phyloP scores from a whole-genome alignment of 2,329 filamentous ascomycete genomes.

The Fusarium tupiense region DNA sequence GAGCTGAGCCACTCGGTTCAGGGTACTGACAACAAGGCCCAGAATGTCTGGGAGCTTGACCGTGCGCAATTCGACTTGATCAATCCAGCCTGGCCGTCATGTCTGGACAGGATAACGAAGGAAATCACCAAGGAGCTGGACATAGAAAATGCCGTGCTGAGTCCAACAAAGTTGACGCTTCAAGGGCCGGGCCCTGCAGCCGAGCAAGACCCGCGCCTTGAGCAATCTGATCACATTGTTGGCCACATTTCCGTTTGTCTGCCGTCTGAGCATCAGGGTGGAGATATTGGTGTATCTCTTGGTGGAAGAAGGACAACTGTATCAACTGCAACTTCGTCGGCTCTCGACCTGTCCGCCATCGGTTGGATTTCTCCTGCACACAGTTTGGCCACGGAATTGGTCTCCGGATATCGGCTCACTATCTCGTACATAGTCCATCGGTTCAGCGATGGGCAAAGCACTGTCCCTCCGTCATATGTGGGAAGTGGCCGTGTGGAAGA shows the following conservation, averaged over 20 bases:
- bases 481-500: background rate
- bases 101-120: background rate
- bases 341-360: slow-evolving; percentile 18
- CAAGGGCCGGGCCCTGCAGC: slow-evolving; percentile 3
- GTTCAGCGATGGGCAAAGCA: background rate
- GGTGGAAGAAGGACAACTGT: background rate
- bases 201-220: background rate
- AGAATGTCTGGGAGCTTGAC: slow-evolving; percentile 23
- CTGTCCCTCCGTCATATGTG: background rate
- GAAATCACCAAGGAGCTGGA: background rate
- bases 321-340: slow-evolving; percentile 1
- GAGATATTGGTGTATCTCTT: slow-evolving; percentile 14
- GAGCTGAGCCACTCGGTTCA: background rate
- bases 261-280: slow-evolving; percentile 21
- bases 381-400: background rate
- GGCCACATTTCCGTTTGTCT: slow-evolving; percentile 18
- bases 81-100: slow-evolving; percentile 20
- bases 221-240: background rate
- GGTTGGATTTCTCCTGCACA: slow-evolving; percentile 12
- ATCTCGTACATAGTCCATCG: slow-evolving; percentile 17
- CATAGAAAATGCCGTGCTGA: background rate
- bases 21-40: background rate
- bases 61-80: slow-evolving; percentile 13
- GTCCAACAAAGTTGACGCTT: slow-evolving; percentile 9
- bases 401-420: slow-evolving; percentile 19